Evolutionary conservation across 352 stramenopile genomes (phyloP).

Genomic region (Pythium sukuiense): DNA sequence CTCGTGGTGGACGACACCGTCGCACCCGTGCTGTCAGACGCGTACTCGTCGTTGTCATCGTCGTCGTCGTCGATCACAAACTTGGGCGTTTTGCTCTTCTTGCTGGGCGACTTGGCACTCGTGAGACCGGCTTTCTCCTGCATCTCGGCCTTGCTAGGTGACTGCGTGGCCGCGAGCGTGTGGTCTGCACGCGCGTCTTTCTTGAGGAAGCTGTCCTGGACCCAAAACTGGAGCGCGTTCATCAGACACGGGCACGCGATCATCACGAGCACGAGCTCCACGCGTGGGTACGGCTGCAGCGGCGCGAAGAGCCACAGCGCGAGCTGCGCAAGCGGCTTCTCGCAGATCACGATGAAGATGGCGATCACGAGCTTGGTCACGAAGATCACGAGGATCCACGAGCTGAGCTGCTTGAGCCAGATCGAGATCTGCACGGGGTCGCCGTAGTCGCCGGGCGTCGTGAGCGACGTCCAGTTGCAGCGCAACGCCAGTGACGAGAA

Average conservation of each 20-base stretch:
- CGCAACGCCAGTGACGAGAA: slow-evolving; percentile 54
- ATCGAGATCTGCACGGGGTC: slow-evolving; percentile 51
- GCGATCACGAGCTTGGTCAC: slow-evolving; percentile 79
- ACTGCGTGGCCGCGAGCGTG: slow-evolving; percentile 23
- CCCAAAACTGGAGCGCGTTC: slow-evolving; percentile 89
- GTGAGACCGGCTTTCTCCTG: neutral
- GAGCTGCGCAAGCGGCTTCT: slow-evolving; percentile 59
- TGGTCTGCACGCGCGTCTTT: slow-evolving; percentile 58
- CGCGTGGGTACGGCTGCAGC: slow-evolving; percentile 56
- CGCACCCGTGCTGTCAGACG: slow-evolving; percentile 20
- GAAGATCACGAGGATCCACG: slow-evolving; percentile 85
- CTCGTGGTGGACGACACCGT: slow-evolving; percentile 9
- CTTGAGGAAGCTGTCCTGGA: slow-evolving; percentile 91
- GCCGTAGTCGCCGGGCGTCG: slow-evolving; percentile 81
- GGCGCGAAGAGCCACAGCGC: slow-evolving; percentile 73
- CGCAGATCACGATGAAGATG: slow-evolving; percentile 65
- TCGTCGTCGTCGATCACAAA: slow-evolving; percentile 31
- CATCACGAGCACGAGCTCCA: slow-evolving; percentile 86
- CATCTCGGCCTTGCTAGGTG: slow-evolving; percentile 21
- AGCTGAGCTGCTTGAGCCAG: slow-evolving; percentile 75
- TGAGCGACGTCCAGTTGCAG: slow-evolving; percentile 58
- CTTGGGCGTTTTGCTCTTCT: slow-evolving; percentile 16
- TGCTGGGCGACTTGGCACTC: slow-evolving; percentile 3
- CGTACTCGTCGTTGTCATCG: slow-evolving; percentile 18
- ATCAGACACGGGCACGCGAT: slow-evolving; percentile 87